A percentile compares a stretch with the other conserved stretches of the same genome.
phyloP scores from a whole-genome alignment of 768 basidiomycete species.

The Hygrophoropsis aurantiaca region DNA sequence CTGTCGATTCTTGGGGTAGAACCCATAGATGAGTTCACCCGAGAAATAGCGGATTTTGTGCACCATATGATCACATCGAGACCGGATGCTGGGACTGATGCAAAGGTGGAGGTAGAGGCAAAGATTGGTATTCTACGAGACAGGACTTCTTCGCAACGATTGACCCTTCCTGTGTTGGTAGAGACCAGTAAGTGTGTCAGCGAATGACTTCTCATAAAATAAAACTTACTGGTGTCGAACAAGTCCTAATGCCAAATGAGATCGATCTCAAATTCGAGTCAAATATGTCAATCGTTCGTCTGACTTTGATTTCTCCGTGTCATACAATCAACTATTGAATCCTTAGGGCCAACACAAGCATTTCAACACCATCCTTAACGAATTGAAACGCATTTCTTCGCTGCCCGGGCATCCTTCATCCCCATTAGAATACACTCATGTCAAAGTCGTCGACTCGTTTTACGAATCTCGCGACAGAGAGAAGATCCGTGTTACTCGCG shows the following conservation, averaged over 20 bases:
- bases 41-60: conserved; percentile 87
- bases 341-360: conserved; percentile 80
- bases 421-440: conserved; percentile 74
- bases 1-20: conserved; percentile 86
- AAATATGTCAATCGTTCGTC: conserved; percentile 85
- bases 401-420: conserved; percentile 52
- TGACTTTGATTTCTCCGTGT: conserved; percentile 9
- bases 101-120: conserved; percentile 81
- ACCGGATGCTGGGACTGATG: conserved; percentile 49
- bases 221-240: conserved; percentile 1
- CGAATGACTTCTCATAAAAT: neutral
- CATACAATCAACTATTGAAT: conserved; percentile 8
- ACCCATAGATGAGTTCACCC: conserved; percentile 91
- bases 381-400: conserved; percentile 59
- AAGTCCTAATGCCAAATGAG: conserved; percentile 70
- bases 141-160: conserved; percentile 49
- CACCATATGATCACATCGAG: conserved; percentile 65
- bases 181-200: conserved; percentile 74
- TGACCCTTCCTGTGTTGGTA: conserved; percentile 70
- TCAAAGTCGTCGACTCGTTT: conserved; percentile 78
- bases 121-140: conserved; percentile 82
- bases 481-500: conserved; percentile 82
- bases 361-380: conserved; percentile 86
- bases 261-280: conserved; percentile 80
- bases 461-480: conserved; percentile 46